Evolutionary conservation across 2,329 filamentous ascomycete genomes (phyloP).

Genomic region (Cytospora leucostoma): DNA sequence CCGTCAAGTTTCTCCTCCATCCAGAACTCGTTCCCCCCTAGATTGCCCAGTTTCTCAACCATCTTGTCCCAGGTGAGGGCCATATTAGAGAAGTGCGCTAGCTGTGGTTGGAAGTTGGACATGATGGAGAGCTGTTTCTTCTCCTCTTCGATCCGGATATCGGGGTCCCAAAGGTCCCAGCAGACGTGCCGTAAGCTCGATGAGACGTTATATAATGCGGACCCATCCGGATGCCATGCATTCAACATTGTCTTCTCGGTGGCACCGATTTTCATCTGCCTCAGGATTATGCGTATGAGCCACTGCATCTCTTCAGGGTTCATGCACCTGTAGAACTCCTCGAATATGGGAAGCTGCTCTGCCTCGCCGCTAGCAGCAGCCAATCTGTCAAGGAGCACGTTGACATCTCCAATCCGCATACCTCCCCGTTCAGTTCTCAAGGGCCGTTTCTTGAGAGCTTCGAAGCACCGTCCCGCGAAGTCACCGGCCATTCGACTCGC

Average conservation of each 20-base stretch:
- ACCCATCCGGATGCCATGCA: slow-evolving; percentile 77
- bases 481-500: slow-evolving; percentile 76
- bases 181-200: slow-evolving; percentile 89
- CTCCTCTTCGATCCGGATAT: slow-evolving; percentile 71
- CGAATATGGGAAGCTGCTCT: slow-evolving; percentile 80
- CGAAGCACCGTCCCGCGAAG: slow-evolving; percentile 86
- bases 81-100: slow-evolving; percentile 86
- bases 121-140: slow-evolving; percentile 77
- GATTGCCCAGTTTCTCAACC: slow-evolving; percentile 66
- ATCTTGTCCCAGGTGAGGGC: slow-evolving; percentile 75
- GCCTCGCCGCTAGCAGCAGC: slow-evolving; percentile 75
- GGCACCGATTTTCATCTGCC: slow-evolving; percentile 72
- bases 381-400: slow-evolving; percentile 78
- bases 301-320: slow-evolving; percentile 91
- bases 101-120: slow-evolving; percentile 94
- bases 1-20: slow-evolving; percentile 98
- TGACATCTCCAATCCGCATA: slow-evolving; percentile 88
- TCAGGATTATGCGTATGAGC: slow-evolving; percentile 90
- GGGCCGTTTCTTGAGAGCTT: slow-evolving; percentile 81
- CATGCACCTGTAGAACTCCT: slow-evolving; percentile 86
- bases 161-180: slow-evolving; percentile 83
- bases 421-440: slow-evolving; percentile 72
- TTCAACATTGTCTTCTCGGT: slow-evolving; percentile 88
- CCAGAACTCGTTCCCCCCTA: slow-evolving; percentile 82
- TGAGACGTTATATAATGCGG: slow-evolving; percentile 82